Evolutionary conservation across 1,284 basidiomycete genomes (phyloP), one percentile per base, ranked within the genome.

Genomic region (Ustilago bromivora): DNA sequence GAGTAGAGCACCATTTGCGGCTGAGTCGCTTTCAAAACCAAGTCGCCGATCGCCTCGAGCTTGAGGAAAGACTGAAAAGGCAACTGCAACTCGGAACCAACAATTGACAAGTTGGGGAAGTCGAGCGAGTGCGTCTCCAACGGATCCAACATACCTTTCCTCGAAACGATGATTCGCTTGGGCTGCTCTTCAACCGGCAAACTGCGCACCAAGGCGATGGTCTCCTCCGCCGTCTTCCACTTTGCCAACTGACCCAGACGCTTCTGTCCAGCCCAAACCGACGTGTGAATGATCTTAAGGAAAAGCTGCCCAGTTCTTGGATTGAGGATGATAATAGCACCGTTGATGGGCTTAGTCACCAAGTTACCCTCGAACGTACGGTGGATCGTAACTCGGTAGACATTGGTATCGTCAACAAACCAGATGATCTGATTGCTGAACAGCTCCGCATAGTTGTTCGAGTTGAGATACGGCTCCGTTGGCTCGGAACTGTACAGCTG

Each of bases 361-460:
- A 98, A 91, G 88, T 99, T 99, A 86, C 96, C 97, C 89, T 99
- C 97, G 87, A 99, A 99, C 8, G 96, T 99, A 89, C 98, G 98
- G 89, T 99, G 97, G 85, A 99, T 99, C 9, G 96, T 99, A 65
- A 99, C 97, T 81, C 97, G 95, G 88, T 99, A 99, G 32, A 99
- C 97, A 82, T 99, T 98, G 53, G 97, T 99, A 86, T 99, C 97
- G 85, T 99, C 97, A 77, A 99, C 96, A 86, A 99, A 98, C 97
- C 96, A 99, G 79, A 99, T 98, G 87, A 99, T 96, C 87, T 98
- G 96, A 88, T 99, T 99, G n/a, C 94, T 96, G 89, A 98, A 98
- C 55, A 98, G 88, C 88, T 98, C 96, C 4, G 95, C 96, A 87
- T 98, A 96, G 88, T 98, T 98, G 90, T 93, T 86, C 82, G 95